phyloP scores from a whole-genome alignment of 2,329 filamentous ascomycete genomes.

The Penicillium sp. region DNA sequence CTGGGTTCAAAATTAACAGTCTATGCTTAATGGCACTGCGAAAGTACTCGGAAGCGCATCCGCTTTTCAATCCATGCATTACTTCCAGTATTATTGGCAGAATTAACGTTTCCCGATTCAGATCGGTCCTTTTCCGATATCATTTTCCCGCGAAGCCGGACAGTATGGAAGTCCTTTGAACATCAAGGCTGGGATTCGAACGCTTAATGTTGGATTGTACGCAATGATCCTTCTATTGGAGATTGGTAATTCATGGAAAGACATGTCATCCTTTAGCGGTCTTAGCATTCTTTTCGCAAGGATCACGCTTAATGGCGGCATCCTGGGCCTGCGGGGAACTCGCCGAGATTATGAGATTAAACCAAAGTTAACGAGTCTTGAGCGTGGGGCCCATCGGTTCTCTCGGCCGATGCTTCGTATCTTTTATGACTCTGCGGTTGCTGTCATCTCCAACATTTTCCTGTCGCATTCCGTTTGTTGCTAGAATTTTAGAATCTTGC shows the following conservation, averaged over 20 bases:
- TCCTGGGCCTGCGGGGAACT: slow-evolving; percentile 26
- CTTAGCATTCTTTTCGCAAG: slow-evolving; percentile 10
- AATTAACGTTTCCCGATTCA: not conserved
- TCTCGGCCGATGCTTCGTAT: slow-evolving; percentile 23
- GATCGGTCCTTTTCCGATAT: not conserved
- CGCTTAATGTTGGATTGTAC: not conserved
- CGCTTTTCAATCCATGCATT: not conserved
- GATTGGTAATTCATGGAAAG: not conserved
- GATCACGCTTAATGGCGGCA: slow-evolving; percentile 7
- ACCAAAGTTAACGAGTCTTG: not conserved
- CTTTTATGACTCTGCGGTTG: slow-evolving; percentile 17
- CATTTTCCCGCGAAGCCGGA: not conserved
- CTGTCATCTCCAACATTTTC: not conserved
- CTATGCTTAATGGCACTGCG: not conserved
- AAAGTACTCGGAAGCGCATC: not conserved
- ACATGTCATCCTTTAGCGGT: not conserved
- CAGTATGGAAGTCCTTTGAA: not conserved
- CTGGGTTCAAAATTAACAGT: not conserved
- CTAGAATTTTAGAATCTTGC: not conserved
- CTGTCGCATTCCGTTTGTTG: not conserved
- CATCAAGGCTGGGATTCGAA: not conserved
- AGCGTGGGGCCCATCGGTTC: slow-evolving; percentile 18
- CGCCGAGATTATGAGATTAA: slow-evolving; percentile 17
- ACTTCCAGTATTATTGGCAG: not conserved
- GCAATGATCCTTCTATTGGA: too few relatives aligned